phyloP scores from a whole-genome alignment of 306 rosid species.

The Cucurbita moschata region DNA sequence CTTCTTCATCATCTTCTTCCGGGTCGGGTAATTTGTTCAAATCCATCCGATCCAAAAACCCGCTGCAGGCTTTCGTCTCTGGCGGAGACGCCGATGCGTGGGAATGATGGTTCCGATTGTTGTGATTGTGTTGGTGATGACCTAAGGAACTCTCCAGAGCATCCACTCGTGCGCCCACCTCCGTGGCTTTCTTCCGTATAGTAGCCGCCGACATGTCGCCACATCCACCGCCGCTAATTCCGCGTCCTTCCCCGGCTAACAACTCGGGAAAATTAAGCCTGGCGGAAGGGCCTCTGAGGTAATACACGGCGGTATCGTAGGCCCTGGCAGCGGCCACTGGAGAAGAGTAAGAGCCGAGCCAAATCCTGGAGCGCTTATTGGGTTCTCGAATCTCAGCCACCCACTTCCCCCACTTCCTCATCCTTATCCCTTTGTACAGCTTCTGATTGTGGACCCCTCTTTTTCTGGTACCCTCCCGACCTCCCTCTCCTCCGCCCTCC shows the following conservation, averaged over 20 bases:
- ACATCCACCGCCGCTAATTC: background rate
- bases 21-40: slow-evolving; percentile 82
- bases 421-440: slow-evolving; percentile 92
- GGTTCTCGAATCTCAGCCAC: slow-evolving; percentile 99
- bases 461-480: slow-evolving; percentile 10
- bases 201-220: slow-evolving; percentile 76
- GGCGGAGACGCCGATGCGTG: slow-evolving; percentile 7
- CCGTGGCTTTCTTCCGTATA: slow-evolving; percentile 75
- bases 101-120: slow-evolving; percentile 12
- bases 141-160: slow-evolving; percentile 48
- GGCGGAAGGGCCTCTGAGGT: slow-evolving; percentile 79
- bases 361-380: slow-evolving; percentile 85
- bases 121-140: background rate
- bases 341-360: slow-evolving; percentile 95
- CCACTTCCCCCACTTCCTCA: slow-evolving; percentile 99
- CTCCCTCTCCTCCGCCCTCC: slow-evolving; percentile 17
- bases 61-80: slow-evolving; percentile 18
- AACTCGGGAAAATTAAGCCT: slow-evolving; percentile 80
- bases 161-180: slow-evolving; percentile 86
- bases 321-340: slow-evolving; percentile 94
- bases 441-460: slow-evolving; percentile 36
- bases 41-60: slow-evolving; percentile 53
- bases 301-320: slow-evolving; percentile 89
- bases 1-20: slow-evolving; percentile 40
- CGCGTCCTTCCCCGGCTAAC: slow-evolving; percentile 19